phyloP scores from a whole-genome alignment of 306 rosid species.

The Malus domestica region DNA sequence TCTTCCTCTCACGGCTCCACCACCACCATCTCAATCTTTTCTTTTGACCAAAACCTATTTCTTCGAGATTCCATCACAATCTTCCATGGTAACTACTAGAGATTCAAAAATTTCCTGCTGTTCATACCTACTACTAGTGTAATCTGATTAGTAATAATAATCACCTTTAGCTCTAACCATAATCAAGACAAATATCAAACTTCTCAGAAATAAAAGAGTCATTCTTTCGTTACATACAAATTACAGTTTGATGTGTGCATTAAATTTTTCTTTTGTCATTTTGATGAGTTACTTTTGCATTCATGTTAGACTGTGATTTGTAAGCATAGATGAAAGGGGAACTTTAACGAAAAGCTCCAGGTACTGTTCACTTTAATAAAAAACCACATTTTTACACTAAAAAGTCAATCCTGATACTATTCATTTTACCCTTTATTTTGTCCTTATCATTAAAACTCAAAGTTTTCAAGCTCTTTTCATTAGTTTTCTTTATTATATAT shows the following conservation, averaged over 20 bases:
- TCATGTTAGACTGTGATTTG: not conserved
- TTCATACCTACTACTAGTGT: not conserved
- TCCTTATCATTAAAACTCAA: too few relatives aligned
- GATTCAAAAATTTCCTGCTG: not conserved
- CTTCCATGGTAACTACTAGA: not conserved
- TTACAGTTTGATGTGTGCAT: too few relatives aligned
- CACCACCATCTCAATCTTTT: slow-evolving; percentile 2
- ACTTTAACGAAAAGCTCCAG: too few relatives aligned
- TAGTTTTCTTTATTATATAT: too few relatives aligned
- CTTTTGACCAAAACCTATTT: slow-evolving; percentile 47
- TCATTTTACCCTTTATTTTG: too few relatives aligned
- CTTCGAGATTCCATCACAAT: slow-evolving; percentile 7
- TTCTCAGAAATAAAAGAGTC: not conserved
- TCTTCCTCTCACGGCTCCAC: slow-evolving; percentile 37
- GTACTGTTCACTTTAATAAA: too few relatives aligned
- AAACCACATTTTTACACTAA: too few relatives aligned
- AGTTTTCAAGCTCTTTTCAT: too few relatives aligned
- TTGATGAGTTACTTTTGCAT: not conserved
- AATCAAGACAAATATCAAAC: not conserved
- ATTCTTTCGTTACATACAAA: too few relatives aligned
- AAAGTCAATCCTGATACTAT: too few relatives aligned
- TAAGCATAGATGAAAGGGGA: too few relatives aligned
- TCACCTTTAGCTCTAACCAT: not conserved
- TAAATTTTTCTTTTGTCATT: too few relatives aligned
- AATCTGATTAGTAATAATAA: not conserved